phyloP scores from a whole-genome alignment of 2,329 filamentous ascomycete genomes.

The Colletotrichum caudatum region DNA sequence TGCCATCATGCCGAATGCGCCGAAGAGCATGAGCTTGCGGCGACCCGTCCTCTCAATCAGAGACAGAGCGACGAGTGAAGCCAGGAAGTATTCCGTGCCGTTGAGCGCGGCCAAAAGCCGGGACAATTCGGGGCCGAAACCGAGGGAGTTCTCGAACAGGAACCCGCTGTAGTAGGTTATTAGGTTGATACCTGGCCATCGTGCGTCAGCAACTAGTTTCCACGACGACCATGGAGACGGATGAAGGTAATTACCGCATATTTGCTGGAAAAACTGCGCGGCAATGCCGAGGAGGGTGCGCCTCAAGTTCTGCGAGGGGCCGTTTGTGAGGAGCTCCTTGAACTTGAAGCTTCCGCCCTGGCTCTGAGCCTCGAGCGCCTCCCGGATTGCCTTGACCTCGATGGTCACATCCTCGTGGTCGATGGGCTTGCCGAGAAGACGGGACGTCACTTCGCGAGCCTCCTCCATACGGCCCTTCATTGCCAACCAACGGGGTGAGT shows the following conservation, averaged over 20 bases:
- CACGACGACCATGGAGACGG: background rate
- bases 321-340: conserved; percentile 59
- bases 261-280: conserved; percentile 48
- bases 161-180: conserved; percentile 53
- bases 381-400: conserved; percentile 42
- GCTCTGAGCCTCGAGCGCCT: conserved; percentile 46
- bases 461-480: conserved; percentile 49
- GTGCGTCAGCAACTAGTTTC: background rate
- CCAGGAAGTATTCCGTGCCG: conserved; percentile 58
- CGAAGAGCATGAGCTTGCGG: conserved; percentile 72
- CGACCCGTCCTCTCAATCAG: conserved; percentile 67
- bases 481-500: conserved; percentile 54
- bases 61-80: conserved; percentile 53
- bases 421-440: conserved; percentile 45
- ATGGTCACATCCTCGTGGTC: conserved; percentile 46
- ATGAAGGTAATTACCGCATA: conserved; percentile 22
- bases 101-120: conserved; percentile 67
- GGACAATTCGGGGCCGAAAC: conserved; percentile 59
- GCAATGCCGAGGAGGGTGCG: conserved; percentile 62
- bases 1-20: conserved; percentile 70
- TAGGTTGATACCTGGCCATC: conserved; percentile 48
- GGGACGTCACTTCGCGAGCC: conserved; percentile 45
- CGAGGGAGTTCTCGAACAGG: conserved; percentile 57
- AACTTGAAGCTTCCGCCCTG: conserved; percentile 44
- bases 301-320: conserved; percentile 75